Percentiles rank a stretch among this genome's conserved stretches.
Evolutionary conservation across 768 basidiomycete species (phyloP).

Genomic region (Tulasnella sp.): DNA sequence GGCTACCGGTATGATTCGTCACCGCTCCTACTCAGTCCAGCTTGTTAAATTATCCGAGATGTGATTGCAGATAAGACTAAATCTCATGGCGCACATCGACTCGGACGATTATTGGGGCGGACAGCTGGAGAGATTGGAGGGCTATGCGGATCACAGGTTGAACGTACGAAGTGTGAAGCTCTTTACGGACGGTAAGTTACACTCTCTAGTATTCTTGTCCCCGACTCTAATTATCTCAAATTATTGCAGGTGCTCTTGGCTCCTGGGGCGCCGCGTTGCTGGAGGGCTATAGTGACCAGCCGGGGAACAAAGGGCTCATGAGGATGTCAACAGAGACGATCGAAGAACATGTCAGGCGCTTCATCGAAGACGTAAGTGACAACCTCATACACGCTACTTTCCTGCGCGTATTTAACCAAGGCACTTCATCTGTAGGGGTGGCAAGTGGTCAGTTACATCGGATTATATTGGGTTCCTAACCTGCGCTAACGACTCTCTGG

Average conservation of each 20-base stretch:
- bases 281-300: conserved; percentile 81
- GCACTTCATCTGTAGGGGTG: conserved; percentile 52
- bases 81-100: conserved; percentile 66
- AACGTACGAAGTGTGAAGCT: conserved; percentile 74
- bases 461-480: conserved; percentile 17
- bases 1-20: conserved; percentile 62
- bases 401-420: background rate
- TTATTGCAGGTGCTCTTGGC: conserved; percentile 72
- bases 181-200: conserved; percentile 66
- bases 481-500: background rate
- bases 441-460: conserved; percentile 68
- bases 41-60: background rate
- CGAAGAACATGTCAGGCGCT: conserved; percentile 57
- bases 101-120: conserved; percentile 69
- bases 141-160: conserved; percentile 64
- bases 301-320: conserved; percentile 71
- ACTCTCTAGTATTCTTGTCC: no score
- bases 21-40: conserved; percentile 12
- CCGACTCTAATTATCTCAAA: conserved; percentile 25
- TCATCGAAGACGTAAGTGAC: conserved; percentile 58
- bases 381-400: background rate
- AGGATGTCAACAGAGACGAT: conserved; percentile 58
- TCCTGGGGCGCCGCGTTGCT: conserved; percentile 90
- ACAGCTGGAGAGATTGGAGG: conserved; percentile 58
- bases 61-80: conserved; percentile 51